phyloP scores from a whole-genome alignment of 2,329 filamentous ascomycete genomes.

The Pseudocercospora pini-densiflorae region DNA sequence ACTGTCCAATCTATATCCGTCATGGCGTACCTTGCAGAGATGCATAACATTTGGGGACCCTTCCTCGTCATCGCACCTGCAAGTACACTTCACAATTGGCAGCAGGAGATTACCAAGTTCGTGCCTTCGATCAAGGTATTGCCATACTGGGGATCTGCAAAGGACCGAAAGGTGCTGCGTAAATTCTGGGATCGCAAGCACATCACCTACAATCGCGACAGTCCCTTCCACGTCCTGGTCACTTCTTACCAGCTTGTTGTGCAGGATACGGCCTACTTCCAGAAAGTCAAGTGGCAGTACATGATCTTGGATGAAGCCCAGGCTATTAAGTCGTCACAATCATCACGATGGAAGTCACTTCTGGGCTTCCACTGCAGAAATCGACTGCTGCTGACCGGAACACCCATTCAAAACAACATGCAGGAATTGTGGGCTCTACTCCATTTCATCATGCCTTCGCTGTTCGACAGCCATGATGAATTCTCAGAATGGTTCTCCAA shows the following conservation, averaged over 20 bases:
- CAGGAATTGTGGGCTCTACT: constrained; percentile 96
- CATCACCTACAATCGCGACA: constrained; percentile 90
- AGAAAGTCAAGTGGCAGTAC: constrained; percentile 99
- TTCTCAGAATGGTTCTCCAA: constrained; percentile 96
- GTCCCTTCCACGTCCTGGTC: constrained; percentile 92
- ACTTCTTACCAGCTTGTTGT: constrained; percentile 98
- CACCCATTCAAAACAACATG: constrained; percentile 99
- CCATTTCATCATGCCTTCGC: constrained; percentile 99
- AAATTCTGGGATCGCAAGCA: constrained; percentile 99
- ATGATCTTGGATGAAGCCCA: constrained; percentile 99
- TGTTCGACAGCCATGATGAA: constrained; percentile 93
- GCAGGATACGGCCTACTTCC: constrained; percentile 94
- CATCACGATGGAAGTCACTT: constrained; percentile 95
- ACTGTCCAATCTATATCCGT: constrained; percentile 99
- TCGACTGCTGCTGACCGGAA: constrained; percentile 89
- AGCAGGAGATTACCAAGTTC: constrained; percentile 95
- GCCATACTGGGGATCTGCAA: constrained; percentile 95
- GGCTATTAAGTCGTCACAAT: constrained; percentile 97
- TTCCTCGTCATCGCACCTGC: constrained; percentile 96
- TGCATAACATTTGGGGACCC: constrained; percentile 97
- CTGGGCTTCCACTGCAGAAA: constrained; percentile 95
- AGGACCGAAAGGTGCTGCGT: constrained; percentile 90
- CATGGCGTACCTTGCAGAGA: constrained; percentile 97
- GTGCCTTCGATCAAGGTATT: constrained; percentile 93
- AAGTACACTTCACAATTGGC: constrained; percentile 98